phyloP scores from a whole-genome alignment of 371 early-diverging fungal genomes.

The Rhizopus stolonifer region DNA sequence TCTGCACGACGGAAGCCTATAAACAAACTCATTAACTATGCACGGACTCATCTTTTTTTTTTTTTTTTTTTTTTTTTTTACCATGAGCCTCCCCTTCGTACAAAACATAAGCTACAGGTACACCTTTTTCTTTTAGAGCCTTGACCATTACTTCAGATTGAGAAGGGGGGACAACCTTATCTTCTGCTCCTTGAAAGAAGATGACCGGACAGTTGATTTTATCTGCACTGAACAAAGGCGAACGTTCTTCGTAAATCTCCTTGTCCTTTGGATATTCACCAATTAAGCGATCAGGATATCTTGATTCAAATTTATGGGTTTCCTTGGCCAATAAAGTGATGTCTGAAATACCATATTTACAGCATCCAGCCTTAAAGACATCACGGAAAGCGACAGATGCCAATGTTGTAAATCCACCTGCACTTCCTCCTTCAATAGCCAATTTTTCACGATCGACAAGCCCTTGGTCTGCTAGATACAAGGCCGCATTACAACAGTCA shows the following conservation, averaged over 20 bases:
- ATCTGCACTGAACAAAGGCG: conserved; percentile 60
- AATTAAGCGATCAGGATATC: conserved; percentile 59
- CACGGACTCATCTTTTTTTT: no score
- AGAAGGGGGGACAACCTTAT: conserved; percentile 75
- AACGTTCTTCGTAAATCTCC: conserved; percentile 55
- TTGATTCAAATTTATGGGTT: conserved; percentile 79
- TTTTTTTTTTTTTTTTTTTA: no score
- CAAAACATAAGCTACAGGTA: conserved; percentile 66
- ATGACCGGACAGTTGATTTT: conserved; percentile 66
- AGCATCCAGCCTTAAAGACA: conserved; percentile 74
- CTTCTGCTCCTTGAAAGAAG: conserved; percentile 77
- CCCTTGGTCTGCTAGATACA: conserved; percentile 58
- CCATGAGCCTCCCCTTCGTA: conserved; percentile 78
- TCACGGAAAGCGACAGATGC: conserved; percentile 69
- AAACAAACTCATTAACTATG: background rate
- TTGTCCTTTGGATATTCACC: conserved; percentile 64
- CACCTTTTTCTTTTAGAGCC: conserved; percentile 57
- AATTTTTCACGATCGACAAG: conserved; percentile 61
- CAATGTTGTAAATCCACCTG: conserved; percentile 72
- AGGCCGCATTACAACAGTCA: conserved; percentile 74
- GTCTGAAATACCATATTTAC: conserved; percentile 71
- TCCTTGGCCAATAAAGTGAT: conserved; percentile 64
- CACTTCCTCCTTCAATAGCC: conserved; percentile 70
- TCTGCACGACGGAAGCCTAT: conserved; percentile 46
- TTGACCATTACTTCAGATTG: conserved; percentile 75